Percentiles rank a stretch among this genome's conserved stretches.
Conservation (phyloP, 441 rosid species). For the Euphorbia celastroides region DNA sequence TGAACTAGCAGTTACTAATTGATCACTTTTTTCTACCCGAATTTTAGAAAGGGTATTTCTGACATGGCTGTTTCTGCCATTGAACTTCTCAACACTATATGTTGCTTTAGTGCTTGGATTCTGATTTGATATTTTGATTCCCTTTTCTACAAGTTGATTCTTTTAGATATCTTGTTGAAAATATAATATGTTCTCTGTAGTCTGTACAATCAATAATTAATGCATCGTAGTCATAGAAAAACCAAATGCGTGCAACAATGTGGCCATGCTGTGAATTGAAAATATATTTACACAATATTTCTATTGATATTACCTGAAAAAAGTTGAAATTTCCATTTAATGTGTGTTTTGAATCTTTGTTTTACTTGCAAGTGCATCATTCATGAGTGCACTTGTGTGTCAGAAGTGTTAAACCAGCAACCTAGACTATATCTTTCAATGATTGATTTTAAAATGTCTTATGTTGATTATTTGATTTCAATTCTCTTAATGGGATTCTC, state of each 20-base stretch:
- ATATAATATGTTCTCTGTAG: too few species aligned
- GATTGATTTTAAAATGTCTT: slow-evolving; percentile 3
- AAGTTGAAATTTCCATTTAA: not conserved
- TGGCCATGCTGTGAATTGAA: not conserved
- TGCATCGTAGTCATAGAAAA: not conserved
- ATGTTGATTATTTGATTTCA: not conserved
- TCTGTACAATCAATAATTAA: too few species aligned
- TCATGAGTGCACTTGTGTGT: too few species aligned
- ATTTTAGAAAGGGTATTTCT: not conserved
- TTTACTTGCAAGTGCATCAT: not conserved
- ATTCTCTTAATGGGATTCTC: not conserved
- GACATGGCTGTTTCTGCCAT: not conserved
- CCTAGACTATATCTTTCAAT: not conserved
- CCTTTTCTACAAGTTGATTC: not conserved
- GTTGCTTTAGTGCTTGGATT: not conserved
- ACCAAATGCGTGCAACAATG: not conserved
- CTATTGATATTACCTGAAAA: not conserved
- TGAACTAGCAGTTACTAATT: not conserved
- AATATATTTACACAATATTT: too few species aligned
- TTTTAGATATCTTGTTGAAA: not conserved
- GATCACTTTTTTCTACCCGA: not conserved
- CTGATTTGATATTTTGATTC: not conserved
- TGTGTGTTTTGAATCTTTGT: not conserved
- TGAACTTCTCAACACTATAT: not conserved
- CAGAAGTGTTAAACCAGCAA: not conserved